Base-by-base conservation (phyloP, 768 basidiomycete species). In the Boletus tomentosulus region DNA sequence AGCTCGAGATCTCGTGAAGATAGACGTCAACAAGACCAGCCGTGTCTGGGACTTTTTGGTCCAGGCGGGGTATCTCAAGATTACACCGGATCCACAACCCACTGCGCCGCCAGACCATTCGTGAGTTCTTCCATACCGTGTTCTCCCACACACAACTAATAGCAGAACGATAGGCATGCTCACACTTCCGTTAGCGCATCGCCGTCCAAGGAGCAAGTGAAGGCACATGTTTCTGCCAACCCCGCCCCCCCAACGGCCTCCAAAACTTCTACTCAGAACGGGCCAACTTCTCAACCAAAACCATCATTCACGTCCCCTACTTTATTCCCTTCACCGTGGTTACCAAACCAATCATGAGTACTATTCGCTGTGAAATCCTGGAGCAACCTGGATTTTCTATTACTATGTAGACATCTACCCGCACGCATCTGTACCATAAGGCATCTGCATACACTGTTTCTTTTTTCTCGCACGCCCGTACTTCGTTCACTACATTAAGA, bases 31-130 rank as follows among this genome's bases (percentile, higher is more conserved):
- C 69, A 96, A 97, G 71, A 93, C 91, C 1, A 87, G 86, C 69
- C 78, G 89, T 38, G 89, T 93, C 31, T 97, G 92, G 90, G 93
- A 96, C 66, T 95, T 92, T 68, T 76, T 96, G 30, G 89, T 92
- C 3, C 87, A 90, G 63, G 82, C 87, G 6, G 92, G 93, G 13
- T 89, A 85, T 68, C 74, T 90, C 59, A 87, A 84, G 62, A 87
- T 90, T 54, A 82, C 79, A 1, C 74, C 78, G 3, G 84, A 86
- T 53, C 73, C 75, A 6, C 57, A 58, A 3, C 67, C 74, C 24
- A 60, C 71, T 37, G 64, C 64, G 5, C 57, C 66, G 13, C 66
- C 68, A 48, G 77, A 78, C 34, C 47, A 62, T 42, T 68, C 60
- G 80, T 80, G 55, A 51, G 74, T 61, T 8, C 6, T 16, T n/a